Conservation (phyloP, 2,329 filamentous ascomycete species). For the Nemania serpens region DNA sequence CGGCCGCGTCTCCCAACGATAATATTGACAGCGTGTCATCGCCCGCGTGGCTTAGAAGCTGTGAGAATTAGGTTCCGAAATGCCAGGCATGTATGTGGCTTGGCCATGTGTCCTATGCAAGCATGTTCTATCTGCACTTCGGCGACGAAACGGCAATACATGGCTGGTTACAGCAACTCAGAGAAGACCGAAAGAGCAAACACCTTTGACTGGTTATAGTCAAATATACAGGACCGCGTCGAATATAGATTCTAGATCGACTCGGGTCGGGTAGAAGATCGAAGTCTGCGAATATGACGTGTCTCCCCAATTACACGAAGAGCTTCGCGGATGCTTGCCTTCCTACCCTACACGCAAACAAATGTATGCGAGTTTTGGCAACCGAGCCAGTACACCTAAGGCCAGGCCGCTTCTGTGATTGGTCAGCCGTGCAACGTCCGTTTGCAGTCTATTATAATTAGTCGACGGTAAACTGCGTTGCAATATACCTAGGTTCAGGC, state of each 20-base stretch:
- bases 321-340: not conserved
- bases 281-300: not conserved
- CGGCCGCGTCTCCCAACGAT: no score
- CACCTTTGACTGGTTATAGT: not conserved
- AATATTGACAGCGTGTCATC: no score
- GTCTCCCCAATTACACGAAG: not conserved
- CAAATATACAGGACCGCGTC: not conserved
- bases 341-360: no score
- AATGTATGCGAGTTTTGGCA: not conserved
- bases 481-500: not conserved
- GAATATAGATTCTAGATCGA: not conserved
- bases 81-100: no score
- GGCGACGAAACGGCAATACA: no score
- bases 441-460: constrained; percentile 6
- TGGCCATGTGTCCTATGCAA: no score
- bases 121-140: no score
- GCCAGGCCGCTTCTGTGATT: not conserved
- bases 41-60: no score
- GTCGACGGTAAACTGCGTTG: not conserved
- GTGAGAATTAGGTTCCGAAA: no score
- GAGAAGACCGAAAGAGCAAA: no score
- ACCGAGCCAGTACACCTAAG: not conserved
- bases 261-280: not conserved
- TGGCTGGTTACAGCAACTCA: no score
- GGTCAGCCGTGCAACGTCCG: not conserved